Percentiles rank a stretch among this genome's conserved stretches.
Evolutionary conservation across 179 eudicot species (phyloP).

Genomic region (Corrigiola litoralis): DNA sequence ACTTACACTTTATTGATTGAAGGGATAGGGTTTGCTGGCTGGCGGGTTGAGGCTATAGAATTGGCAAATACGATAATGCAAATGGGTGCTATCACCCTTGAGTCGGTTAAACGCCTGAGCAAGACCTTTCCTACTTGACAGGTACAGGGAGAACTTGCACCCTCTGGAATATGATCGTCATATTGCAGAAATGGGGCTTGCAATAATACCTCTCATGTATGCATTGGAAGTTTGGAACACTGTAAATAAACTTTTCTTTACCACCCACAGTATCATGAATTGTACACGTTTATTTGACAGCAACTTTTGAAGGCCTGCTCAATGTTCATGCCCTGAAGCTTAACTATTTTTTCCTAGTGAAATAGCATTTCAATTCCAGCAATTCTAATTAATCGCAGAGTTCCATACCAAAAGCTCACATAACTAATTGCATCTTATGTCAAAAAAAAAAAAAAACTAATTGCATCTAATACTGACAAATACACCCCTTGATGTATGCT

Average conservation of each 20-base stretch:
- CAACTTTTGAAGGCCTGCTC: constrained; percentile 1
- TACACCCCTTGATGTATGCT: too few species aligned
- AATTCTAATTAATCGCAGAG: too few species aligned
- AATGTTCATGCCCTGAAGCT: too few species aligned
- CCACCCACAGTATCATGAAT: neutral
- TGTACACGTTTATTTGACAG: constrained; percentile 2
- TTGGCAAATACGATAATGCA: constrained; percentile 34
- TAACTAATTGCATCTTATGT: too few species aligned
- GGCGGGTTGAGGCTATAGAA: constrained; percentile 54
- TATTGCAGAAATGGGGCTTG: neutral
- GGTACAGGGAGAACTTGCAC: constrained; percentile 20
- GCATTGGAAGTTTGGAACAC: neutral
- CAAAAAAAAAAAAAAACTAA: too few species aligned
- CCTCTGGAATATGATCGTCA: neutral
- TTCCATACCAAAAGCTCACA: too few species aligned
- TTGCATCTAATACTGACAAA: too few species aligned
- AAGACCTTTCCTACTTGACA: constrained; percentile 41
- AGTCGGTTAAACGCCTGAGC: constrained; percentile 40
- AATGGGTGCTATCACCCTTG: constrained; percentile 36
- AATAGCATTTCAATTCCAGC: too few species aligned
- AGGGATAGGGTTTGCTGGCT: constrained; percentile 68
- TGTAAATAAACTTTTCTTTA: constrained; percentile 6
- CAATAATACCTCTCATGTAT: neutral
- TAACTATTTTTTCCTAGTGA: too few species aligned
- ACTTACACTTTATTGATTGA: constrained; percentile 52